Conservation (phyloP, 2,329 filamentous ascomycete genomes). For the Sphaerostilbella broomeana region DNA sequence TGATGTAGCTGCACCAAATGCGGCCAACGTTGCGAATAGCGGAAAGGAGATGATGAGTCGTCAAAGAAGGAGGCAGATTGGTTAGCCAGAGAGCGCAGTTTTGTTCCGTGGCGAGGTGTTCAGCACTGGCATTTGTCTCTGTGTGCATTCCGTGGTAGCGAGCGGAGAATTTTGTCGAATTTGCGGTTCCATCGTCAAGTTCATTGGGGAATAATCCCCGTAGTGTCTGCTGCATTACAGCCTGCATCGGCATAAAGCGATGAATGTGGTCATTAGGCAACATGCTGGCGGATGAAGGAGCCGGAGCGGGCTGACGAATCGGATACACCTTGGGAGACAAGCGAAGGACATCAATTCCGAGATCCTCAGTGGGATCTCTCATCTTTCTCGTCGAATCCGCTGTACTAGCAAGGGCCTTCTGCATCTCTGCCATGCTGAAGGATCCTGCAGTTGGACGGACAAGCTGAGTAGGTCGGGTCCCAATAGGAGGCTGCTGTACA, state of each 20-base stretch:
- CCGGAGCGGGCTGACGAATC: neutral
- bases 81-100: slow-evolving; percentile 50
- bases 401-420: neutral
- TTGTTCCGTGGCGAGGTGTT: slow-evolving; percentile 24
- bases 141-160: slow-evolving; percentile 33
- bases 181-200: neutral
- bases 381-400: neutral
- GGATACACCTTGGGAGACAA: neutral
- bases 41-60: slow-evolving; percentile 37
- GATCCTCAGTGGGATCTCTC: neutral
- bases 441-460: neutral
- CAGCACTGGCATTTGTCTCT: slow-evolving; percentile 29
- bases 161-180: slow-evolving; percentile 23
- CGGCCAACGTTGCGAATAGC: slow-evolving; percentile 42
- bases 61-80: slow-evolving; percentile 40
- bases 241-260: slow-evolving; percentile 20
- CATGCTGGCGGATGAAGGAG: neutral
- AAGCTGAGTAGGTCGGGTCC: neutral
- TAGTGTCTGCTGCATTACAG: slow-evolving; percentile 16
- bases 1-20: slow-evolving; percentile 46
- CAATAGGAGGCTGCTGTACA: neutral
- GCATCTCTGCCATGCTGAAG: neutral
- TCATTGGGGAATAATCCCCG: neutral
- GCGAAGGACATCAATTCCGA: slow-evolving; percentile 7
- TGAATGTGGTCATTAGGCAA: neutral